Evolutionary conservation across 2,329 filamentous ascomycete genomes (phyloP).

Genomic region (Colletotrichum zoysiae): DNA sequence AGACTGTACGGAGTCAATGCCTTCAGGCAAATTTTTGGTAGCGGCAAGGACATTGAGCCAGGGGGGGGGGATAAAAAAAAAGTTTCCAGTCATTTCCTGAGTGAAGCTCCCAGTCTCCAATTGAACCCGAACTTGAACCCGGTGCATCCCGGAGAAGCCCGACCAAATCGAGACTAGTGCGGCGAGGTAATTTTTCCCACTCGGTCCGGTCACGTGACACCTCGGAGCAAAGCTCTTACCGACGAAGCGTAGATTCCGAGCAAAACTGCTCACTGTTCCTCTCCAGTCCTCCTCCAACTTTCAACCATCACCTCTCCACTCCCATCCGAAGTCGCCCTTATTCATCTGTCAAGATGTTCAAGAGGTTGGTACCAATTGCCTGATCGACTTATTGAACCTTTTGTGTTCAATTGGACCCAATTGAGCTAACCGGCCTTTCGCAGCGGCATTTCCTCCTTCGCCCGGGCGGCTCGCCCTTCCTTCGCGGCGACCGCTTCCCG

Average conservation of each 20-base stretch:
- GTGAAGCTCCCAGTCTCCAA: slow-evolving; percentile 19
- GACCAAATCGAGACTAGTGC: slow-evolving; percentile 34
- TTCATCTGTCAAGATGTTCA: slow-evolving; percentile 84
- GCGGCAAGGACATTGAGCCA: background rate
- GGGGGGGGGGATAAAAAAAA: slow-evolving; percentile 24
- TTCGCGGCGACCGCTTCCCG: slow-evolving; percentile 69
- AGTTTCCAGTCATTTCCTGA: slow-evolving; percentile 33
- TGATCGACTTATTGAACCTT: slow-evolving; percentile 47
- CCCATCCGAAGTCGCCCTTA: slow-evolving; percentile 72
- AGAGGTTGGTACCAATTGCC: slow-evolving; percentile 73
- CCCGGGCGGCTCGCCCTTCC: slow-evolving; percentile 72
- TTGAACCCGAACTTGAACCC: slow-evolving; percentile 40
- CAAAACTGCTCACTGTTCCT: slow-evolving; percentile 62
- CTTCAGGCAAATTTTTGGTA: slow-evolving; percentile 1
- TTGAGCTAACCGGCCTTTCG: slow-evolving; percentile 60
- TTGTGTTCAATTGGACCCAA: slow-evolving; percentile 62
- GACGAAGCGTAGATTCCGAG: slow-evolving; percentile 56
- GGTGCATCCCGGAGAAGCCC: slow-evolving; percentile 36
- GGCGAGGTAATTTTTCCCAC: slow-evolving; percentile 40
- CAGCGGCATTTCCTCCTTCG: slow-evolving; percentile 76
- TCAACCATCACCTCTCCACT: slow-evolving; percentile 68
- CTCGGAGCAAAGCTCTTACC: slow-evolving; percentile 57
- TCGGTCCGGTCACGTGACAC: slow-evolving; percentile 52
- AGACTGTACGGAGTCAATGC: background rate
- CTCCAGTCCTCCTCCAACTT: slow-evolving; percentile 62